Evolutionary conservation across 2,329 filamentous ascomycete species (phyloP).

Genomic region (Aspergillus latus): DNA sequence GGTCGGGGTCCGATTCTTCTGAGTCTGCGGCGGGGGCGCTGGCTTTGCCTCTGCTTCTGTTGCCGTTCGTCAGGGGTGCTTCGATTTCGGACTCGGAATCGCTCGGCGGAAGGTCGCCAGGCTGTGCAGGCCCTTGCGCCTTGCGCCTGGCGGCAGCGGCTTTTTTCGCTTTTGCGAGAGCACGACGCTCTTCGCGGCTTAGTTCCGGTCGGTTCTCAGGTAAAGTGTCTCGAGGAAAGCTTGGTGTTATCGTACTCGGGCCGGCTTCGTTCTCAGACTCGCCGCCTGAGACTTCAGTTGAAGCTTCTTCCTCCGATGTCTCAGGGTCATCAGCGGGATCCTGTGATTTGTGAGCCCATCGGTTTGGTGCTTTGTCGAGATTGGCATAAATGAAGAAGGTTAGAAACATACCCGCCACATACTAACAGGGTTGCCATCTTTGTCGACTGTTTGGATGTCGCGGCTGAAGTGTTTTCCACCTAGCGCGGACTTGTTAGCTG

Average conservation of each 20-base stretch:
- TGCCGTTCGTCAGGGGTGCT: background rate
- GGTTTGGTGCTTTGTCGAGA: background rate
- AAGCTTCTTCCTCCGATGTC: slow-evolving; percentile 49
- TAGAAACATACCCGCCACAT: slow-evolving; percentile 71
- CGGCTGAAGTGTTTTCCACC: slow-evolving; percentile 95
- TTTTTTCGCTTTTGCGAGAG: slow-evolving; percentile 86
- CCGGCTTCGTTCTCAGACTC: slow-evolving; percentile 46
- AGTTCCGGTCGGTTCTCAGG: slow-evolving; percentile 47
- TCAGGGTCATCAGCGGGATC: slow-evolving; percentile 35
- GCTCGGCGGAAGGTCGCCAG: slow-evolving; percentile 81
- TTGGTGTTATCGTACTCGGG: slow-evolving; percentile 41
- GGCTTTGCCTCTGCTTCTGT: background rate
- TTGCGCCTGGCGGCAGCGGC: slow-evolving; percentile 79
- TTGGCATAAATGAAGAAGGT: background rate
- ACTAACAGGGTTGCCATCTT: slow-evolving; percentile 82
- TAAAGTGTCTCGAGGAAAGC: slow-evolving; percentile 34
- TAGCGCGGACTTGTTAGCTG: slow-evolving; percentile 38
- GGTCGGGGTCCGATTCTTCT: slow-evolving; percentile 37
- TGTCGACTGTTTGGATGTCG: slow-evolving; percentile 82
- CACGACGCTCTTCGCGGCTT: slow-evolving; percentile 84
- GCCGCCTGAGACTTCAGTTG: slow-evolving; percentile 51
- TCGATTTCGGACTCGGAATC: slow-evolving; percentile 50
- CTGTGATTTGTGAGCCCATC: slow-evolving; percentile 21
- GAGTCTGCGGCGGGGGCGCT: slow-evolving; percentile 28
- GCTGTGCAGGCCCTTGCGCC: slow-evolving; percentile 69